Evolutionary conservation across 139 green algal genomes (phyloP).

Genomic region (Gonium pectorale): DNA sequence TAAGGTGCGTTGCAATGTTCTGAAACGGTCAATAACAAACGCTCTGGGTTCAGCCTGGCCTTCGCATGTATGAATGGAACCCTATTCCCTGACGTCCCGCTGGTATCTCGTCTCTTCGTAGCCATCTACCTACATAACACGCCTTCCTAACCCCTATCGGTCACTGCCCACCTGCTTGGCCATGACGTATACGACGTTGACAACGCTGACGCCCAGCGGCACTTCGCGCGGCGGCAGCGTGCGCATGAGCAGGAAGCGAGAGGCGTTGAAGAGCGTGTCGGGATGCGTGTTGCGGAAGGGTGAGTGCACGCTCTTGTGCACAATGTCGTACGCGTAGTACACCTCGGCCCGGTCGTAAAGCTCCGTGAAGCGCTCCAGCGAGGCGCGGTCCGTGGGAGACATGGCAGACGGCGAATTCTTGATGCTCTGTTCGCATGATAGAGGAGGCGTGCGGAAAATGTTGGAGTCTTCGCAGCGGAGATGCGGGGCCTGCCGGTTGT

Average conservation of each 20-base stretch:
- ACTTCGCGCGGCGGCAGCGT: conserved; percentile 48
- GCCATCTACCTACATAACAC: no score
- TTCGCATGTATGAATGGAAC: no score
- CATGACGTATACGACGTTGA: conserved; percentile 70
- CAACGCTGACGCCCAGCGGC: conserved; percentile 57
- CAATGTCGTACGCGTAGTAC: conserved; percentile 83
- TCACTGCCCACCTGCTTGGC: conserved; percentile 66
- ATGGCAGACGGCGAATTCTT: conserved; percentile 54
- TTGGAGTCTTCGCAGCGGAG: no score
- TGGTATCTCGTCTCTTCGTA: no score
- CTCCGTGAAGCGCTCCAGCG: conserved; percentile 68
- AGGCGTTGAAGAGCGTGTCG: conserved; percentile 76
- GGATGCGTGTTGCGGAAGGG: conserved; percentile 72
- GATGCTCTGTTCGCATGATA: conserved; percentile 47
- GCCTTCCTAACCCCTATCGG: no score
- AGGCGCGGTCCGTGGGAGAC: conserved; percentile 45
- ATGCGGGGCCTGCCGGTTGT: no score
- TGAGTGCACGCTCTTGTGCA: conserved; percentile 65
- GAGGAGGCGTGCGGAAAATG: no score
- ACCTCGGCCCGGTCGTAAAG: conserved; percentile 76
- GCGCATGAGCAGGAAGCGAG: conserved; percentile 78
- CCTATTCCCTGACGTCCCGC: no score
- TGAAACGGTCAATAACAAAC: no score
- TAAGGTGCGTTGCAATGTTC: no score
- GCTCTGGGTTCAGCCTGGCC: no score